Conservation (phyloP, 1,139 yeast species). For the Yamadazyma diddensiae region DNA sequence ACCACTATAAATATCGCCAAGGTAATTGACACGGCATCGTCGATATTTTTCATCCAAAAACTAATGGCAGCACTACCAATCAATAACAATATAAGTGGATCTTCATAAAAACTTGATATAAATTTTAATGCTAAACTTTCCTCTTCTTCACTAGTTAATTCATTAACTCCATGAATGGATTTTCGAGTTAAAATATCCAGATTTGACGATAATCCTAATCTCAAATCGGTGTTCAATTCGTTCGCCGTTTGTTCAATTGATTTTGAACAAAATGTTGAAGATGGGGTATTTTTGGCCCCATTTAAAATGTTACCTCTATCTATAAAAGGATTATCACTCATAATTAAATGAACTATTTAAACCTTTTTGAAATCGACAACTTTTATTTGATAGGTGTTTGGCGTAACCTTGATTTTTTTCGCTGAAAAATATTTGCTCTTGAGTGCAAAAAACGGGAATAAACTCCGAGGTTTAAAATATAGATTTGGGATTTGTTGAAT, state of each 20-base stretch:
- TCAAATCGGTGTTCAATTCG: conserved; percentile 59
- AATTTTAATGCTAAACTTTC: conserved; percentile 71
- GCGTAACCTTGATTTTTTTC: too few relatives aligned
- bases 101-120: conserved; percentile 75
- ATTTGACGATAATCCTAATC: conserved; percentile 57
- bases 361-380: too few relatives aligned
- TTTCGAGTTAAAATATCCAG: conserved; percentile 74
- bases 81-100: conserved; percentile 80
- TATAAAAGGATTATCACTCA: conserved; percentile 35
- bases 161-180: conserved; percentile 74
- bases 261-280: conserved; percentile 54
- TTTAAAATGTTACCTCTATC: conserved; percentile 13
- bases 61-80: conserved; percentile 86
- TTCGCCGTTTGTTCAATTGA: conserved; percentile 59
- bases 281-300: conserved; percentile 35
- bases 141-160: conserved; percentile 68
- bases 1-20: conserved; percentile 88
- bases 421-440: too few relatives aligned
- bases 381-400: too few relatives aligned
- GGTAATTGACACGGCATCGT: conserved; percentile 87
- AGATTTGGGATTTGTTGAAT: too few relatives aligned
- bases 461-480: too few relatives aligned
- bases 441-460: too few relatives aligned
- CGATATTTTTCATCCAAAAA: conserved; percentile 87
- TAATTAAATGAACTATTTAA: conserved; percentile 6